Percentiles rank a stretch among this genome's conserved stretches.
Conservation (phyloP, 306 rosid species). For the Adenanthera pavonina region DNA sequence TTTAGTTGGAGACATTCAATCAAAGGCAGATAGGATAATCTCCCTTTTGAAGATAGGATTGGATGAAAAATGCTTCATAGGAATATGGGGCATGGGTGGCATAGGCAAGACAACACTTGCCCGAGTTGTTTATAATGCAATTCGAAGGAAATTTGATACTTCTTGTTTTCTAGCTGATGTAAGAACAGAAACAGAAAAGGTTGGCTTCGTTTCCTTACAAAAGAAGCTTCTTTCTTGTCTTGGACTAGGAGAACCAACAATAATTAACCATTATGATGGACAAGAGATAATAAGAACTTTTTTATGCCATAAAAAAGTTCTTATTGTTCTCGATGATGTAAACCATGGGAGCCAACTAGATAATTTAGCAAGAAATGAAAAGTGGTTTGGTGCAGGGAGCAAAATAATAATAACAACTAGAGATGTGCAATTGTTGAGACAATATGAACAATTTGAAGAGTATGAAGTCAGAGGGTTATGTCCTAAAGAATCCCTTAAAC, state of each 20-base stretch:
- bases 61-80: background rate
- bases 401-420: background rate
- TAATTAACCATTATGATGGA: no score
- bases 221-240: background rate
- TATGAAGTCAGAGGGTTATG: background rate
- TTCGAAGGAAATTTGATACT: background rate
- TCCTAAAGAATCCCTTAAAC: background rate
- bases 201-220: background rate
- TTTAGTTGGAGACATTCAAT: no score
- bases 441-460: background rate
- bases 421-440: background rate
- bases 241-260: no score
- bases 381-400: background rate
- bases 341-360: background rate
- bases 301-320: no score
- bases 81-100: background rate
- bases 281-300: no score
- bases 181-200: no score
- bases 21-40: background rate
- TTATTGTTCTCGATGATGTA: no score
- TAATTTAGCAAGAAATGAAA: background rate
- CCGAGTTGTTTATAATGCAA: background rate
- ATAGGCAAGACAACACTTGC: background rate
- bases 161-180: no score
- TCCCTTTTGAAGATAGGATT: background rate